Evolutionary conservation across 495 filamentous ascomycete genomes (phyloP), one percentile per base, ranked within the genome.

Genomic region (Cladorrhinum samala): DNA sequence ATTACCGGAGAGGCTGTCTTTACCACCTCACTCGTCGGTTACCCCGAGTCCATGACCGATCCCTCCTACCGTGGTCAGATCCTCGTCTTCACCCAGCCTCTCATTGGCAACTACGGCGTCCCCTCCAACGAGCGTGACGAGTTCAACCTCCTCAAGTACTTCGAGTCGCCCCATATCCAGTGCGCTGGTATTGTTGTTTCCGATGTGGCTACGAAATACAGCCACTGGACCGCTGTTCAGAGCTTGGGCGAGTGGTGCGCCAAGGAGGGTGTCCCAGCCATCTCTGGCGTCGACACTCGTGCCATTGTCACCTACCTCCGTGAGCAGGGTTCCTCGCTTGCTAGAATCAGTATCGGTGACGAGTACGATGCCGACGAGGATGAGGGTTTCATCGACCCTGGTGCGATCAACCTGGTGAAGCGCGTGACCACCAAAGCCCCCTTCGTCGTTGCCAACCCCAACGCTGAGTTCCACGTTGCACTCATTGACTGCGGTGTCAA

Each of bases 21-120:
- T 81, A 96, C 89, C 56, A 95, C 89, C 49, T 92, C 88, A 23
- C 78, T 91, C 53, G 91, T 96, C 54, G 91, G 89, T 54, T 98
- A 98, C 67, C 93, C 93, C 55, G 94, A 98, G 75, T 96, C 92
- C 38, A 82, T 99, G 82, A 97, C 93, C 65, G 94, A 97, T 64
- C 94, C 93, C 38, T 97, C 93, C 25, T 99, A 99, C 79, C 91
- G 94, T 62, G 94, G 94, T 40, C 94, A 99, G 76, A 97, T 97
- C 54, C 76, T 96, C 61, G 92, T 97, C 66, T 96, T 99, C 79
- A 99, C 93, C 47, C 89, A 95, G 68, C 93, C 93, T 18, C 74
- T 99, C 56, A 96, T 99, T 68, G 93, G 93, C 55, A 99, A 99
- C 77, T 98, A 98, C 72, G 93, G 93, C 61, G 90, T 95, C 1